Evolutionary conservation across 148 eudicot genomes (phyloP), one percentile per base, ranked within the genome.

Genomic region (Nyssa sinensis): DNA sequence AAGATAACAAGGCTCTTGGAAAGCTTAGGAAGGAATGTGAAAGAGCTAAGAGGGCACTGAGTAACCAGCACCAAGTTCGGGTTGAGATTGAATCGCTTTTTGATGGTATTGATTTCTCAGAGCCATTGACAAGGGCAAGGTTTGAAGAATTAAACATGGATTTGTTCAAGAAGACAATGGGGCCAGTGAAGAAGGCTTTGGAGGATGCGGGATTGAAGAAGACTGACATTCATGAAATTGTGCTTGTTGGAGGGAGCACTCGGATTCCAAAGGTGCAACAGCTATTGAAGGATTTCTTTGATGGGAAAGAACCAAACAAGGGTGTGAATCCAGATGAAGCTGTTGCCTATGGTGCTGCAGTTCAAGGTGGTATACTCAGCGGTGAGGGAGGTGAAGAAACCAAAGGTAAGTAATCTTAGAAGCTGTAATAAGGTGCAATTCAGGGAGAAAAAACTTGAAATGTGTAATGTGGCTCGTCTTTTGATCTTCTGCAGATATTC

Each of bases 331-430:
- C 88, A 0, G 88, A 86, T 62, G 86, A 86, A 72, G 89, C 85
- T 74, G 86, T 83, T 7, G 89, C 89, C n/a, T 86, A 78, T 71
- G 89, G 89, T 14, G 89, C 86, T 13, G 85, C 89, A 19, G 80
- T 81, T 81, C 85, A 86, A 67, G 87, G 87, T 66, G 86, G 87
- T 37, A 82, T 86, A 66, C 86, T 86, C 2, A 74, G 86, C 7
- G 84, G 84, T 66, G 86, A 83, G 66, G 86, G 84, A 21, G 84
- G 88, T n/a, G 82, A 80, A 51, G 85, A 78, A 68, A 82, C 82
- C 29, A 72, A 78, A 82, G 85, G 88, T 78, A 63, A 31, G 55
- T 0, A 29, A 2, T 61, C 17, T 37, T 49, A 49, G 57, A 9
- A 17, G 16, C 57, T 0, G 57, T 13, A 13, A 12, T 49, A 14